phyloP scores from a whole-genome alignment of 225 moss, liverwort and hornwort species.

The Straminergon stramineum region DNA sequence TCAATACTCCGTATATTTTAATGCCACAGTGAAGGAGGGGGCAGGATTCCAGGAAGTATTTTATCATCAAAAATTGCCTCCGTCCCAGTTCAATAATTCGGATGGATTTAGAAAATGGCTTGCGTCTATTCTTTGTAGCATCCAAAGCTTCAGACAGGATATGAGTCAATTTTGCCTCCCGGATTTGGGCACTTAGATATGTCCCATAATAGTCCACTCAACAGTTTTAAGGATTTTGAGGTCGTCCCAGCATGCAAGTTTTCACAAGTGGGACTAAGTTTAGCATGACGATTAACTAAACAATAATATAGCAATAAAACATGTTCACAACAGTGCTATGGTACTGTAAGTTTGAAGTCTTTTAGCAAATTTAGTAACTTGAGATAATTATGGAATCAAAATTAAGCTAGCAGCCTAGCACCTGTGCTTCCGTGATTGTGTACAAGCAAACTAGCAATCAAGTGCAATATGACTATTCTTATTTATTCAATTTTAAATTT shows the following conservation, averaged over 20 bases:
- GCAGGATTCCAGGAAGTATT: not conserved
- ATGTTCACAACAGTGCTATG: no score
- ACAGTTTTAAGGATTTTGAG: not conserved
- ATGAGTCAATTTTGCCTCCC: not conserved
- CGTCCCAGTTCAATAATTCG: not conserved
- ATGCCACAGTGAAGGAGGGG: not conserved
- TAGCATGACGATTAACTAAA: not conserved
- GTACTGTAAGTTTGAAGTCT: not conserved
- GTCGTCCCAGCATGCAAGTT: not conserved
- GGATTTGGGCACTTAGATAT: not conserved
- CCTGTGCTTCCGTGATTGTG: not conserved
- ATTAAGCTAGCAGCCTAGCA: not conserved
- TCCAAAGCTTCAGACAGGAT: not conserved
- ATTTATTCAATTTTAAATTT: not conserved
- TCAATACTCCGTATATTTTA: not conserved
- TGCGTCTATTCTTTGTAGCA: not conserved
- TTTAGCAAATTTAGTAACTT: not conserved
- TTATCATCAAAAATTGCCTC: not conserved
- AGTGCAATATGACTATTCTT: not conserved
- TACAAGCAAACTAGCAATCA: not conserved
- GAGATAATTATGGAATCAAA: not conserved
- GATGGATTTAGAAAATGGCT: not conserved
- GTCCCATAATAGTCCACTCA: not conserved
- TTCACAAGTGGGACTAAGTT: not conserved
- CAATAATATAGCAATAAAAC: not conserved